These are phyloP conservation scores for Ettlia oleoabundans DNA, from an alignment of 139 green algal genomes.

Conservation along the genomic window DNA sequence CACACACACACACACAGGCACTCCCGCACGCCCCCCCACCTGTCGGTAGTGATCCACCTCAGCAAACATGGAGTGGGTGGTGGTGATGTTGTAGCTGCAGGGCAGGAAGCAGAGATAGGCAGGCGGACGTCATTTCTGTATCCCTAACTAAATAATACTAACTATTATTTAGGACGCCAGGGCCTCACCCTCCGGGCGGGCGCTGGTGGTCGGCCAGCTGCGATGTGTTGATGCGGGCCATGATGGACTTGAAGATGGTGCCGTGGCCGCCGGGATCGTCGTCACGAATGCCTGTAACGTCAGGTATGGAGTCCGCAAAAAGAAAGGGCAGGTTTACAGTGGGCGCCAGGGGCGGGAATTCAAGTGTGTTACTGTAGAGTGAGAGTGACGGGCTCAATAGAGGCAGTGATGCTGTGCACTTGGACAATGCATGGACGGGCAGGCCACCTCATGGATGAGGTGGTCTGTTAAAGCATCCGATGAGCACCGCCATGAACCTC, in stretches of 20 bases:
- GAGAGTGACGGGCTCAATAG: not conserved
- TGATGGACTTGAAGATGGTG: constrained; percentile 59
- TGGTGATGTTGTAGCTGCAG: constrained; percentile 71
- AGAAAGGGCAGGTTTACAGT: too few relatives aligned
- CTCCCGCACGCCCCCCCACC: too few relatives aligned
- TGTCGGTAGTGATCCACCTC: constrained; percentile 72
- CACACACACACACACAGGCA: too few relatives aligned
- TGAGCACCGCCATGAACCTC: not conserved
- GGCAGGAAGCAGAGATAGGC: too few relatives aligned
- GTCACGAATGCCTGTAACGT: constrained; percentile 49
- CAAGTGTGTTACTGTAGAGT: too few relatives aligned
- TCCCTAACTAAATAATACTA: too few relatives aligned
- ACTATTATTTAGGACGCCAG: not conserved
- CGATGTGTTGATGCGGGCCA: constrained; percentile 68
- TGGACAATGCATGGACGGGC: not conserved
- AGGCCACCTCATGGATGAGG: not conserved
- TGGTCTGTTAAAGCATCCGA: not conserved
- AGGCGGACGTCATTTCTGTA: too few relatives aligned
- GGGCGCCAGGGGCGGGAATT: too few relatives aligned
- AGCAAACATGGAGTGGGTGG: constrained; percentile 74
- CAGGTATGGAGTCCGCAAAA: too few relatives aligned
- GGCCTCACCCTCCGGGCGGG: constrained; percentile 60
- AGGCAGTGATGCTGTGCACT: not conserved
- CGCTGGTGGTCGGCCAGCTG: constrained; percentile 60
- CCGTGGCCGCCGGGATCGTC: constrained; percentile 67